Base-by-base conservation (phyloP, 2,329 filamentous ascomycete genomes). In the Ceratocystis huliohia region DNA sequence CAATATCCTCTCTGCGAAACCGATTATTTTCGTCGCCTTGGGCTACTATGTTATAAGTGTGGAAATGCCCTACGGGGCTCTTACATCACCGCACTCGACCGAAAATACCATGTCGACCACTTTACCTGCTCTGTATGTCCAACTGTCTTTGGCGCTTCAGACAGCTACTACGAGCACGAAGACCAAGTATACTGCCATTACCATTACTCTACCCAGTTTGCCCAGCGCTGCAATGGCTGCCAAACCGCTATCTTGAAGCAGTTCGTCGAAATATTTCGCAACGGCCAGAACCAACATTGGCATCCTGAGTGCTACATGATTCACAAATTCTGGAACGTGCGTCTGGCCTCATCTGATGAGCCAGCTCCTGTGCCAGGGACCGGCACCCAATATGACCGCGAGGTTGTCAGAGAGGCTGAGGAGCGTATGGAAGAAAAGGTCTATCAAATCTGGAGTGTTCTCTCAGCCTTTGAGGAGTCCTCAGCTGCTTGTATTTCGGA, bases 231-330 rank as follows among this genome's bases (percentile, higher is more conserved):
- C 75, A 96, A 96, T 75, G 94, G 94, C 70, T 99, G 94, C 73
- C 91, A 96, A 73, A 96, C 93, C 2, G 91, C 94, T 64, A 99
- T 99, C 69, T 80, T 99, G 56, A 99, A 99, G 78, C 94, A 99
- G 75, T 99, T 99, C 75, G 94, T 99, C 69, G 94, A 99, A 76
- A 97, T 99, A 69, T 99, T 92, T 77, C 88, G 94, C 71, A 97
- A 97, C 75, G 93, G 93, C 1, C 89, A 96, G 74, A 96, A 97
- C 74, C 94, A 99, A 73, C 94, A 99, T 75, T 99, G 94, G 94
- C 94, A 99, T 74, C 94, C 94, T 1, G 94, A 99, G 76, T 99
- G 94, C 76, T 99, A 99, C 77, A 99, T 99, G 94, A 99, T 99
- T 69, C 94, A 99, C 78, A 99, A 99, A 73, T 99, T 97, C 76